Conservation (phyloP, 306 rosid genomes). For the Gastrolobium villosum region DNA sequence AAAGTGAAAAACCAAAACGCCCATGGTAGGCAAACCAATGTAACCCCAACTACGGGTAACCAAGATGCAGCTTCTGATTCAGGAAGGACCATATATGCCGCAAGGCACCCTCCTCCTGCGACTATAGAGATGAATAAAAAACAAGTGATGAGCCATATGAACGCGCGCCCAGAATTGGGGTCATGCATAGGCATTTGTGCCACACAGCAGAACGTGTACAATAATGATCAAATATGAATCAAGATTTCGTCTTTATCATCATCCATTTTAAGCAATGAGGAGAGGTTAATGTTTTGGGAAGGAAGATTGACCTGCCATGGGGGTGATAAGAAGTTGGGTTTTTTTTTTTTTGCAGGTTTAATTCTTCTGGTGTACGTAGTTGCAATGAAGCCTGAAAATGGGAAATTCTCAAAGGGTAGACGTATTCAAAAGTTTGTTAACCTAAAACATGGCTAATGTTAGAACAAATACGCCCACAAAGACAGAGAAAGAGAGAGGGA, state of each 20-base stretch:
- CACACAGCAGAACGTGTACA: conserved; percentile 3
- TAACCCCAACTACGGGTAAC: conserved; percentile 68
- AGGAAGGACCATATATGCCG: conserved; percentile 61
- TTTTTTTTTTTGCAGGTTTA: background rate
- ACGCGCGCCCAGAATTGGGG: conserved; percentile 60
- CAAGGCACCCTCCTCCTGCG: conserved; percentile 75
- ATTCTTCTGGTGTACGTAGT: conserved; percentile 5
- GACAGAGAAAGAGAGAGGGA: conserved; percentile 53
- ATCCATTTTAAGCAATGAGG: conserved; percentile 48
- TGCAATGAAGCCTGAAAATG: conserved; percentile 46
- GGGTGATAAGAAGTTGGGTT: conserved; percentile 27
- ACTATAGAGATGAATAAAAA: conserved; percentile 58
- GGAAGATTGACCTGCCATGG: conserved; percentile 35
- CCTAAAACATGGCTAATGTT: conserved; percentile 48
- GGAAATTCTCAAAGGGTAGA: conserved; percentile 49
- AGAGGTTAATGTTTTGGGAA: conserved; percentile 15
- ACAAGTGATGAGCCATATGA: conserved; percentile 65
- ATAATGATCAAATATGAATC: conserved; percentile 41
- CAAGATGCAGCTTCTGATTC: conserved; percentile 51
- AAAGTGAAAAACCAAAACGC: conserved; percentile 77
- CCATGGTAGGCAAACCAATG: conserved; percentile 88
- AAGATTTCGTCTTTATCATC: conserved; percentile 49
- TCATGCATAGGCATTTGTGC: conserved; percentile 67
- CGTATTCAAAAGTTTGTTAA: conserved; percentile 53
- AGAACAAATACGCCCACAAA: conserved; percentile 40